These are phyloP conservation scores for Rhynchosporium graminicola DNA, from an alignment of 2,329 filamentous ascomycete genomes.

Conservation along the genomic window DNA sequence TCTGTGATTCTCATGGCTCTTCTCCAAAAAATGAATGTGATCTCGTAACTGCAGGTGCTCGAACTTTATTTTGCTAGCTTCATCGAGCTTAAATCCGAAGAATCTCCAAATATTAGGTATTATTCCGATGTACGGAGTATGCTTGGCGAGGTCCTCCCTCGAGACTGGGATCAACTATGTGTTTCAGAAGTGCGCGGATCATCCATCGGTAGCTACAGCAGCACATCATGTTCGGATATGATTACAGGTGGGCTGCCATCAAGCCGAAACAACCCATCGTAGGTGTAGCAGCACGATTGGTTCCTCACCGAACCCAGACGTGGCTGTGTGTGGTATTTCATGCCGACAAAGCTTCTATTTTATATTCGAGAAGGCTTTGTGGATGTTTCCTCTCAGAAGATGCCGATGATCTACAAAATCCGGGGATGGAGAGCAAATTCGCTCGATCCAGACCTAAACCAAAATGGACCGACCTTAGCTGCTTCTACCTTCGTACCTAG, in stretches of 20 bases:
- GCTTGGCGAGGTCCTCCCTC: too few relatives aligned
- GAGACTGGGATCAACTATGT: neutral
- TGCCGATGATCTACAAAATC: slow-evolving; percentile 27
- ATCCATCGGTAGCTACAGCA: neutral
- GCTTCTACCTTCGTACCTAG: neutral
- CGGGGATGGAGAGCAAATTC: slow-evolving; percentile 14
- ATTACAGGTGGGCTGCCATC: neutral
- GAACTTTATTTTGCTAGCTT: too few relatives aligned
- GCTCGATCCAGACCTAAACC: neutral
- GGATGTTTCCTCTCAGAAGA: neutral
- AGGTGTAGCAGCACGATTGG: slow-evolving; percentile 15
- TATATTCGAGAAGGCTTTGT: neutral
- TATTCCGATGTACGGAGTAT: too few relatives aligned
- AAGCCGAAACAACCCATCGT: too few relatives aligned
- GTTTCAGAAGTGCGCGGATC: slow-evolving; percentile 10
- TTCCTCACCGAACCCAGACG: neutral
- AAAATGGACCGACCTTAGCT: neutral
- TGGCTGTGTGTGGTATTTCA: slow-evolving; percentile 19
- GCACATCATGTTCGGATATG: neutral
- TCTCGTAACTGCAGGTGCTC: too few relatives aligned
- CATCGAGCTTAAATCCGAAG: too few relatives aligned
- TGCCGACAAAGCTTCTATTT: slow-evolving; percentile 8
- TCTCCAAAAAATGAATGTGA: neutral
- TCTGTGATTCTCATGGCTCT: neutral
- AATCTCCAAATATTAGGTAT: neutral